phyloP scores from a whole-genome alignment of 2,329 filamentous ascomycete genomes.

The Penicillium sp. region DNA sequence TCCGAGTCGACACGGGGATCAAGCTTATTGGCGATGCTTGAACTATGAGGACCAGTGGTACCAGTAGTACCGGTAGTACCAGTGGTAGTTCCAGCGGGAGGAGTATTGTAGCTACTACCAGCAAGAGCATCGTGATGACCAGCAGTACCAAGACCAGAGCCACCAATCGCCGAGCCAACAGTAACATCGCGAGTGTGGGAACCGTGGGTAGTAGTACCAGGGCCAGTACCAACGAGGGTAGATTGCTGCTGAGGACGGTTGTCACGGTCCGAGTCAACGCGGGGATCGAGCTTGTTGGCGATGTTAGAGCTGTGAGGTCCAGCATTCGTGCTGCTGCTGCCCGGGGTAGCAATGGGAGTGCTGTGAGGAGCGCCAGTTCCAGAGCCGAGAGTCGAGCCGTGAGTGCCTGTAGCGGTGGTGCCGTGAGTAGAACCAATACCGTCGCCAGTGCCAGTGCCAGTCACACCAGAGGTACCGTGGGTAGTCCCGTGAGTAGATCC shows the following conservation, averaged over 20 bases:
- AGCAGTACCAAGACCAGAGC: neutral
- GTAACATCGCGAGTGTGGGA: neutral
- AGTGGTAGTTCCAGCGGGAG: neutral
- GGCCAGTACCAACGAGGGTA: neutral
- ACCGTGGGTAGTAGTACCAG: neutral
- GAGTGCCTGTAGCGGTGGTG: conserved; percentile 8
- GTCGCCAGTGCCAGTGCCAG: neutral
- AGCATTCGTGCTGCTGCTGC: conserved; percentile 22
- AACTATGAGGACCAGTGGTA: conserved; percentile 11
- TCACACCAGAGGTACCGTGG: neutral
- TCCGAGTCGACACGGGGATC: conserved; percentile 21
- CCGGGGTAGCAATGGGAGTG: neutral
- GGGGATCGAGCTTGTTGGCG: conserved; percentile 31
- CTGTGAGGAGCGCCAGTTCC: neutral
- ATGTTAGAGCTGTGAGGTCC: conserved; percentile 38
- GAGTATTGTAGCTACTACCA: conserved; percentile 1
- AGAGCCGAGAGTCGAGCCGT: neutral
- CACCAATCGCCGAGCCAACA: neutral
- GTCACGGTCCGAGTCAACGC: conserved; percentile 40
- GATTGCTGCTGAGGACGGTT: conserved; percentile 14
- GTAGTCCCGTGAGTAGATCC: neutral
- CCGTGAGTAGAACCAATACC: neutral
- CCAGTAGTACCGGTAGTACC: neutral
- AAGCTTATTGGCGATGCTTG: conserved; percentile 27
- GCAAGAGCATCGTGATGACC: neutral